Evolutionary conservation across 257 asterid species (phyloP).

Genomic region (Perilla frutescens): DNA sequence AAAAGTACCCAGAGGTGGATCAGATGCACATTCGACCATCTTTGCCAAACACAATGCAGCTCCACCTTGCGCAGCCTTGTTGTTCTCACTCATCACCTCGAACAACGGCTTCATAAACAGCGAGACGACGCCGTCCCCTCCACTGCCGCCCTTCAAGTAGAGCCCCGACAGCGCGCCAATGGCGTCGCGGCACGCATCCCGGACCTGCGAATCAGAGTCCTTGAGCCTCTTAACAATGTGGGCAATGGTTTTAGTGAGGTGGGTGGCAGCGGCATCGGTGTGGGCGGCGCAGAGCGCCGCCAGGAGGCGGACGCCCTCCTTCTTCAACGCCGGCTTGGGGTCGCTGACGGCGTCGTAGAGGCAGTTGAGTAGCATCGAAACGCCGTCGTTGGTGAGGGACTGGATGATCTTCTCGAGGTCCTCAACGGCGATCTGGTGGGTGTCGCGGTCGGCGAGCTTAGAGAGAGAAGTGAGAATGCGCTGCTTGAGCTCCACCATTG

Average conservation of each 20-base stretch:
- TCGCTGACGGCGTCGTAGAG: slow-evolving; percentile 86
- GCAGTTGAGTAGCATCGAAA: slow-evolving; percentile 91
- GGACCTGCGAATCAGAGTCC: slow-evolving; percentile 89
- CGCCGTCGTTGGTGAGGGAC: slow-evolving; percentile 80
- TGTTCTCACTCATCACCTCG: slow-evolving; percentile 93
- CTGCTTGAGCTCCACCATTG: slow-evolving; percentile 95
- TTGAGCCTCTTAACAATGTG: slow-evolving; percentile 83
- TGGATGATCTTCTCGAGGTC: slow-evolving; percentile 86
- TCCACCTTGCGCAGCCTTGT: slow-evolving; percentile 85
- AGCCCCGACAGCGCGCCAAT: slow-evolving; percentile 77
- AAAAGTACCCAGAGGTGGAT: slow-evolving; percentile 64
- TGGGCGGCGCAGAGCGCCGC: slow-evolving; percentile 72
- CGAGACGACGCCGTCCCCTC: slow-evolving; percentile 68
- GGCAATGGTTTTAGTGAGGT: slow-evolving; percentile 80
- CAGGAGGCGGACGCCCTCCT: slow-evolving; percentile 80
- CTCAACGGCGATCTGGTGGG: slow-evolving; percentile 98
- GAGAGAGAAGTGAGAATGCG: slow-evolving; percentile 80
- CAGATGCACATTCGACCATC: slow-evolving; percentile 82
- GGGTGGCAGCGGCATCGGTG: slow-evolving; percentile 71
- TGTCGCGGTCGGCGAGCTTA: slow-evolving; percentile 96
- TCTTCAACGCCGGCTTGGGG: slow-evolving; percentile 85
- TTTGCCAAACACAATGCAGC: slow-evolving; percentile 90
- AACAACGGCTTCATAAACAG: slow-evolving; percentile 89
- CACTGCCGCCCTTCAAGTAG: slow-evolving; percentile 75
- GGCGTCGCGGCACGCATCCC: slow-evolving; percentile 91